Conservation (phyloP, 202 grass and related monocot genomes). For the Hordeum pubiflorum region DNA sequence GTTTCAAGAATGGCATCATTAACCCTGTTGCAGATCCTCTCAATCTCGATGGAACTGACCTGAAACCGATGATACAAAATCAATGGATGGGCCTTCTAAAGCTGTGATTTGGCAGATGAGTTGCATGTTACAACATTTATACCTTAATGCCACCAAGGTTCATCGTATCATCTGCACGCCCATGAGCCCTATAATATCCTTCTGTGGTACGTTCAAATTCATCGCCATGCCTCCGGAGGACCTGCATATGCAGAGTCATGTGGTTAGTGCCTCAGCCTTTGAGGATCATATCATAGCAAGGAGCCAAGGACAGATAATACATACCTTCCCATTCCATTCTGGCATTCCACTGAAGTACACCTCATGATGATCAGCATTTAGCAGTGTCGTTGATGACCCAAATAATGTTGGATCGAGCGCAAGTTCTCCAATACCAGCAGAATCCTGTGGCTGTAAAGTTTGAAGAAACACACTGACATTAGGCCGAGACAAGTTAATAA, state of each 20-base stretch:
- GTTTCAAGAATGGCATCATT: conserved; percentile 69
- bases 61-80: conserved; percentile 26
- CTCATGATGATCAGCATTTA: conserved; percentile 89
- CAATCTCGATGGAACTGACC: conserved; percentile 90
- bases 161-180: conserved; percentile 93
- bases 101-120: neutral
- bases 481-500: neutral
- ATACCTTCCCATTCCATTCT: conserved; percentile 61
- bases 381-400: conserved; percentile 70
- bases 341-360: conserved; percentile 93
- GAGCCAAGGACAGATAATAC: neutral
- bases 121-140: neutral
- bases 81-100: neutral
- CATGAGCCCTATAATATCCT: conserved; percentile 84
- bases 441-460: conserved; percentile 51
- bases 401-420: conserved; percentile 78
- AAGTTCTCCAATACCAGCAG: conserved; percentile 69
- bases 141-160: conserved; percentile 99
- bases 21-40: conserved; percentile 84
- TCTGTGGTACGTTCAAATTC: conserved; percentile 68
- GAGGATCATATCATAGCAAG: neutral
- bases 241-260: conserved; percentile 26
- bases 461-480: neutral
- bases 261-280: conserved; percentile 9
- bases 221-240: conserved; percentile 88